A percentile compares a stretch with the other conserved stretches of the same genome.
These are phyloP conservation scores for Astragalus glycyphyllos DNA, from an alignment of 306 rosid genomes.

Conservation along the genomic window DNA sequence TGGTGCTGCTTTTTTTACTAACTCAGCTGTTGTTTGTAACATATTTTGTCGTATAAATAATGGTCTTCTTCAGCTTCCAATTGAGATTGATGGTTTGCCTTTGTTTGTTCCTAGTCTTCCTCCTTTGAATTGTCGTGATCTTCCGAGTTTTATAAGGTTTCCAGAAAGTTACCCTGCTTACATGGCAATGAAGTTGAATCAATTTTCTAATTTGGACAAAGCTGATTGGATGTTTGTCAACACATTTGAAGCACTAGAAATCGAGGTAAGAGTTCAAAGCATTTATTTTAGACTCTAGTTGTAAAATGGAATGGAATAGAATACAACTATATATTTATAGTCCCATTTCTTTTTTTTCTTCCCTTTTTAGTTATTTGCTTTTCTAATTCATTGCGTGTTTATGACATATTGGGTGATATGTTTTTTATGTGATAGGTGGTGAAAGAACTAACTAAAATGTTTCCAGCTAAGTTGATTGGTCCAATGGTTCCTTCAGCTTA, in stretches of 20 bases:
- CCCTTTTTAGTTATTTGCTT: too few relatives aligned
- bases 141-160: slow-evolving; percentile 59
- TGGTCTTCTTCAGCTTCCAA: slow-evolving; percentile 46
- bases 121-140: slow-evolving; percentile 49
- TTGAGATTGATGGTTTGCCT: slow-evolving; percentile 44
- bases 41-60: slow-evolving; percentile 50
- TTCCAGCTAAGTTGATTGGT: slow-evolving; percentile 57
- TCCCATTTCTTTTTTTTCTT: too few relatives aligned
- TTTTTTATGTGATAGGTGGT: slow-evolving; percentile 39
- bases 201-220: slow-evolving; percentile 53
- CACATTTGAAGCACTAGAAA: slow-evolving; percentile 63
- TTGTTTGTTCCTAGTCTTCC: slow-evolving; percentile 58
- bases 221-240: slow-evolving; percentile 66
- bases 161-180: slow-evolving; percentile 68
- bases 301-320: too few relatives aligned
- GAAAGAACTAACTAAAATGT: slow-evolving; percentile 32
- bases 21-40: slow-evolving; percentile 53
- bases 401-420: background rate
- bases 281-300: too few relatives aligned
- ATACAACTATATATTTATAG: too few relatives aligned
- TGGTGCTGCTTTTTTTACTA: slow-evolving; percentile 55
- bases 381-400: slow-evolving; percentile 7
- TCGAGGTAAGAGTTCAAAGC: slow-evolving; percentile 44
- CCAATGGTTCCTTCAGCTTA: slow-evolving; percentile 62
- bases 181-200: slow-evolving; percentile 65